phyloP scores from a whole-genome alignment of 1,284 basidiomycete genomes.

The Apiotrichum gracile region DNA sequence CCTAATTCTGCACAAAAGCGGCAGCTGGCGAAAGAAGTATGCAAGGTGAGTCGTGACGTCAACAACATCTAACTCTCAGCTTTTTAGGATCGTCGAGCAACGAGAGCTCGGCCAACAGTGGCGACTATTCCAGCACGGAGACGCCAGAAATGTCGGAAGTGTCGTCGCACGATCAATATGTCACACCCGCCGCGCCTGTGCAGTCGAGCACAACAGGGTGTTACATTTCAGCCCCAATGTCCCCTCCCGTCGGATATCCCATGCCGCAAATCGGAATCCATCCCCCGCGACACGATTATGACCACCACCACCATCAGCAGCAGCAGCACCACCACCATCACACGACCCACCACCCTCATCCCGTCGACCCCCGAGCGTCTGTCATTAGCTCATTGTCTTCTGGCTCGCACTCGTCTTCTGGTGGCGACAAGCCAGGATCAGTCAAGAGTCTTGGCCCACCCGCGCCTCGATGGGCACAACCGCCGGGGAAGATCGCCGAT shows the following conservation, averaged over 20 bases:
- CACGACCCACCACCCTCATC: constrained; percentile 10
- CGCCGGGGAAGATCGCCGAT: constrained; percentile 19
- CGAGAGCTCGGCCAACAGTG: constrained; percentile 2
- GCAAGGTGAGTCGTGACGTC: constrained; percentile 25
- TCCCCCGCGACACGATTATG: background rate
- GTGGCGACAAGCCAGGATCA: constrained; percentile 1
- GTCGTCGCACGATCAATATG: background rate
- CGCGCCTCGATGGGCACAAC: constrained; percentile 38
- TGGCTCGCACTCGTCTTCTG: constrained; percentile 9
- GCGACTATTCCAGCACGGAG: constrained; percentile 5
- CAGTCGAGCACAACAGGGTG: constrained; percentile 29
- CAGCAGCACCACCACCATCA: constrained; percentile 10
- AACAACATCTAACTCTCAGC: background rate
- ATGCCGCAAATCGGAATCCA: constrained; percentile 4
- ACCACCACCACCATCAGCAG: constrained; percentile 5
- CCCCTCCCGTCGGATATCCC: constrained; percentile 14
- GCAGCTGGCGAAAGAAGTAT: constrained; percentile 32
- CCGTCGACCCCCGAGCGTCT: constrained; percentile 2
- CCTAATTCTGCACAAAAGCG: constrained; percentile 6
- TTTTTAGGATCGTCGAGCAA: background rate
- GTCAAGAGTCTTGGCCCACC: constrained; percentile 10
- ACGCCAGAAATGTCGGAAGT: background rate
- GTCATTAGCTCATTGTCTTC: constrained; percentile 15
- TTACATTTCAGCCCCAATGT: constrained; percentile 35
- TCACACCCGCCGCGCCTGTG: background rate